Conservation (phyloP, 371 early-diverging fungal genomes). For the Blakeslea trispora region DNA sequence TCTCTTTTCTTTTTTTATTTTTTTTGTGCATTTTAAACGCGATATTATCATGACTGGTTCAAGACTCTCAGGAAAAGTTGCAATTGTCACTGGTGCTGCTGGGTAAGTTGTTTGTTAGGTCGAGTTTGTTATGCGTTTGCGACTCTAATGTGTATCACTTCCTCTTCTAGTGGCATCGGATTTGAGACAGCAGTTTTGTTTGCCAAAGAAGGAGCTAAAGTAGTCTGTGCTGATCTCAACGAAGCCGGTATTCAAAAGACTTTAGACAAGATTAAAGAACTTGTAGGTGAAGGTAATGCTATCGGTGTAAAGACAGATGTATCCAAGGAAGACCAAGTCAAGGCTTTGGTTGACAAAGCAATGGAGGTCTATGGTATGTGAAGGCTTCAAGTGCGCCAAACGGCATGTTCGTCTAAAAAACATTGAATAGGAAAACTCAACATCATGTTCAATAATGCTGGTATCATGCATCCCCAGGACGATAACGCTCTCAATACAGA, state of each 20-base stretch:
- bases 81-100: conserved; percentile 85
- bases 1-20: too few relatives aligned
- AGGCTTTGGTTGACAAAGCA: conserved; percentile 69
- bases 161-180: conserved; percentile 89
- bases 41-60: conserved; percentile 22
- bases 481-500: conserved; percentile 81
- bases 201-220: conserved; percentile 83
- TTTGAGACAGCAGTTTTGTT: conserved; percentile 75
- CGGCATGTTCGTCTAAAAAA: too few relatives aligned
- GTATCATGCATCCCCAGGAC: conserved; percentile 88
- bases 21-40: too few relatives aligned
- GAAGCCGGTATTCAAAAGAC: conserved; percentile 55
- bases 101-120: conserved; percentile 47
- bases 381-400: too few relatives aligned
- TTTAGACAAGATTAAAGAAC: conserved; percentile 49
- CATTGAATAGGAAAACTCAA: conserved; percentile 73
- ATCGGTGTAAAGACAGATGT: conserved; percentile 66
- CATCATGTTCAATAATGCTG: conserved; percentile 90
- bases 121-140: too few relatives aligned
- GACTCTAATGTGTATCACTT: too few relatives aligned
- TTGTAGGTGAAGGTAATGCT: conserved; percentile 37
- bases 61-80: conserved; percentile 71
- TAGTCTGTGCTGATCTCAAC: conserved; percentile 80
- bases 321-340: conserved; percentile 74
- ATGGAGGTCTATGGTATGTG: conserved; percentile 71